Base-by-base conservation (phyloP, 495 filamentous ascomycete species). In the Sordaria brevicollis region DNA sequence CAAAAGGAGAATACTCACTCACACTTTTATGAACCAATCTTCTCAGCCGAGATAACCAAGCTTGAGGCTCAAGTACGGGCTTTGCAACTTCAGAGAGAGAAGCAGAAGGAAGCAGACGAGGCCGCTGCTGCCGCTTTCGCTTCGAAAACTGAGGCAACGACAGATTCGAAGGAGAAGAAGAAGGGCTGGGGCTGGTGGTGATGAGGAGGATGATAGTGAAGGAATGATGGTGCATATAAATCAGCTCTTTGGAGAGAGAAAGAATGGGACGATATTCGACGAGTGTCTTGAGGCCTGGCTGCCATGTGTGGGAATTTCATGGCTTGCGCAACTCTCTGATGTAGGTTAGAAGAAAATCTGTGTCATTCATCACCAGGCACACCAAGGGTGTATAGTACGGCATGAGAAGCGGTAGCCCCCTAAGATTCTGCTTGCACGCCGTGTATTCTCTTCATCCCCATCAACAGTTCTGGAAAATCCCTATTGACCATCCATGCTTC, bases 31-130 rank as follows among this genome's bases (percentile, higher is more conserved):
- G 25, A 62, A 62, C 25, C 4, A 17, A n/a, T n/a, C n/a, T n/a
- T 49, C 31, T 54, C 43, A 74, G 75, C 71, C 13, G 72, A 78
- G 57, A 72, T 74, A 57, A 33, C 49, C 8, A 36, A 21, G 29
- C 70, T 77, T 11, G 76, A 78, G 68, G 72, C 71, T 13, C 71
- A 76, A 35, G 76, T 72, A 5, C 62, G 65, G 71, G 17, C 3
- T 2, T 25, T 76, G 31, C 69, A 78, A n/a, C 29, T 66, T n/a
- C 19, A 65, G 9, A 70, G 38, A 41, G 36, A 43, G n/a, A 37
- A 67, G n/a, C 37, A 65, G 38, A 69, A 39, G 34, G 36, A 71
- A 35, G 8, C 36, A 13, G 35, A 33, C 33, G 29, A 62, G 15
- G 35, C 17, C 35, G 38, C 19, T 37, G 31, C 10, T 33, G 13